Conservation (phyloP, 208 protist genomes). For the Trypanosoma grayi region DNA sequence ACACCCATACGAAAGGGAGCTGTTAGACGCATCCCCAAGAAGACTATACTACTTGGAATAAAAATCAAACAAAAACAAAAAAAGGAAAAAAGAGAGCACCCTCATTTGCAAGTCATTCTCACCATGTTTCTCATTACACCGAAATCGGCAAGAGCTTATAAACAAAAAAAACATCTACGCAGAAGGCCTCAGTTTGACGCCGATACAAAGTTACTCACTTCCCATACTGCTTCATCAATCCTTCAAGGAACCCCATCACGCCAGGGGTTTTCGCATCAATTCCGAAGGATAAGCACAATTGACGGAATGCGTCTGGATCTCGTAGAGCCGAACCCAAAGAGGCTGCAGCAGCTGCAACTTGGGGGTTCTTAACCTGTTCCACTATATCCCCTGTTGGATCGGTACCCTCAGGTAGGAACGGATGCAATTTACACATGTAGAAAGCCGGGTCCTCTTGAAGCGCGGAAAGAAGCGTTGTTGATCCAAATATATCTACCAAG, state of each 20-base stretch:
- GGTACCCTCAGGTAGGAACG: conserved; percentile 36
- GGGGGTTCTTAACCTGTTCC: conserved; percentile 63
- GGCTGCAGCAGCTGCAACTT: conserved; percentile 42
- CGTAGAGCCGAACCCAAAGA: conserved; percentile 41
- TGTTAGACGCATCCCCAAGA: conserved; percentile 15
- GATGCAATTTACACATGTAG: conserved; percentile 46
- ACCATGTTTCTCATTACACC: no score
- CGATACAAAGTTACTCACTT: conserved; percentile 12
- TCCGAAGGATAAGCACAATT: conserved; percentile 46
- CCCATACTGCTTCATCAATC: conserved; percentile 39
- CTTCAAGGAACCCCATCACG: conserved; percentile 51
- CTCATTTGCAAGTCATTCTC: no score
- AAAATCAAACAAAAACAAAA: conserved; percentile 13
- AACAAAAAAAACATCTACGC: not conserved
- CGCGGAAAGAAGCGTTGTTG: conserved; percentile 43
- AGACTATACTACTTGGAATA: conserved; percentile 3
- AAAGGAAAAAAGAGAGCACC: conserved; percentile 24
- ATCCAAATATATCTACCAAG: conserved; percentile 48
- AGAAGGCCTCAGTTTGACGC: not conserved
- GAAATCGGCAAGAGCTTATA: no score
- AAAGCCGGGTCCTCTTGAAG: conserved; percentile 53
- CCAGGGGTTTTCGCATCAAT: conserved; percentile 38
- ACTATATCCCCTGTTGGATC: conserved; percentile 41
- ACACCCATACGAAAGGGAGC: conserved; percentile 18
- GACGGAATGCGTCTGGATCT: conserved; percentile 50